Evolutionary conservation across 2,329 filamentous ascomycete genomes (phyloP), one percentile per base, ranked within the genome.

Genomic region (Macrophomina pseudophaseolina): DNA sequence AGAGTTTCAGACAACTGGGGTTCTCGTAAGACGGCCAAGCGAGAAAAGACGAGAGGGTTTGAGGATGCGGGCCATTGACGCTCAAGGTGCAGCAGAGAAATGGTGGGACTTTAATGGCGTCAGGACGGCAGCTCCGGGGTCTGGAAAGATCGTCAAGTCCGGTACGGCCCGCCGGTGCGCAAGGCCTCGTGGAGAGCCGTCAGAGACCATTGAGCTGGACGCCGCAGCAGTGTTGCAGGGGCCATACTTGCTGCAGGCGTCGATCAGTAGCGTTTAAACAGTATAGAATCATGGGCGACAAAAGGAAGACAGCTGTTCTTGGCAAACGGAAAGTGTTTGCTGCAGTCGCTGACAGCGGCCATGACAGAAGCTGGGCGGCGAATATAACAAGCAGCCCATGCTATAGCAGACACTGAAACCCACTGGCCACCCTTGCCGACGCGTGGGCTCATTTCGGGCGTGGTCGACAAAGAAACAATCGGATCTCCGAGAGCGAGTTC

Each of bases 371-470:
- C 40, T 28, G 30, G 56, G 56, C 18, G 52, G 32, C 16, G 56
- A 8, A 49, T 49, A 49, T 48, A 49, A 44, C 46, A 32, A 4
- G 3, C n/a, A 38, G 30, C 58, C 58, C 58, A 62, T 62, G 58
- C 44, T 62, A 62, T 62, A 62, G 58, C 58, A 38, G 14, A 30
- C 42, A 48, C 58, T 62, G 58, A 62, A 62, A 62, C 58, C 44
- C 58, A 49, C 38, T 49, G 42, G 28, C 8, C 56, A 48, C 35
- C 56, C 56, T 60, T 60, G 58, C 58, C 42, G 44, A 62, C 58
- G 44, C 58, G 58, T 62, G 44, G 32, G 58, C 58, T 62, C 32
- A 62, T 62, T 49, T 62, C 58, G 58, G 58, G 16, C 16, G 23
- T 12, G 40, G 32, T 62, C 44, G 58, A 62, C 11, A 49, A 62